Base-by-base conservation (phyloP, 129 eudicot genomes). In the Sambucus nigra region DNA sequence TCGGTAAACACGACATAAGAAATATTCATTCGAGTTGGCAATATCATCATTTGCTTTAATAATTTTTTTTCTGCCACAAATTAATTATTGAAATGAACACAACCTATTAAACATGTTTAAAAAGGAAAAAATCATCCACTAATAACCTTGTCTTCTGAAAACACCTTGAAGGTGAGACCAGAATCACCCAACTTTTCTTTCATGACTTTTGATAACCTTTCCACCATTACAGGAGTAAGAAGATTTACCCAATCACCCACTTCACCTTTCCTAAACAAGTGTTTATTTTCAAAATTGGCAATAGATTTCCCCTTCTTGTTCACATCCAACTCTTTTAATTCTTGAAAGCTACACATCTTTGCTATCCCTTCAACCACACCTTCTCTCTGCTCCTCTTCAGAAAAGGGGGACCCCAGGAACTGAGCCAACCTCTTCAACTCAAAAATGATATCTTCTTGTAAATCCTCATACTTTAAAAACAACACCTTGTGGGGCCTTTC, bases 171-270 rank as follows among this genome's bases (percentile, higher is more conserved):
- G 1, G 64, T 22, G 2, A 59, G 53, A 8, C 44, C 53, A 0
- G 68, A 60, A 24, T 31, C 68, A 25, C n/a, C 45, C 21, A 69
- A 31, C 42, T 69, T 69, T 15, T 69, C 62, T 21, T 69, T 62
- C 55, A 69, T 42, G 3, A 69, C 10, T 13, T 55, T 13, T 4
- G 46, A 22, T 27, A 69, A 50, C 14, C 38, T 56, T 20, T 60
- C 62, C 7, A 42, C 63, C 74, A 60, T 60, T 17, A 7, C 1
- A 17, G 51, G 54, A 28, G 67, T 60, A 7, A 69, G 47, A 54
- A 28, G 23, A 60, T 53, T 69, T 0, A 24, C 31, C 74, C 74
- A 61, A 47, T 60, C 74, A 22, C 74, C 74, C 50, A 69, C 68
- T 19, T 52, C 60, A 3, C 57, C 68, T 13, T 39, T 45, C 63